These are phyloP conservation scores for Cystofilobasidium bisporidii DNA, from an alignment of 768 basidiomycete species.

Conservation along the genomic window DNA sequence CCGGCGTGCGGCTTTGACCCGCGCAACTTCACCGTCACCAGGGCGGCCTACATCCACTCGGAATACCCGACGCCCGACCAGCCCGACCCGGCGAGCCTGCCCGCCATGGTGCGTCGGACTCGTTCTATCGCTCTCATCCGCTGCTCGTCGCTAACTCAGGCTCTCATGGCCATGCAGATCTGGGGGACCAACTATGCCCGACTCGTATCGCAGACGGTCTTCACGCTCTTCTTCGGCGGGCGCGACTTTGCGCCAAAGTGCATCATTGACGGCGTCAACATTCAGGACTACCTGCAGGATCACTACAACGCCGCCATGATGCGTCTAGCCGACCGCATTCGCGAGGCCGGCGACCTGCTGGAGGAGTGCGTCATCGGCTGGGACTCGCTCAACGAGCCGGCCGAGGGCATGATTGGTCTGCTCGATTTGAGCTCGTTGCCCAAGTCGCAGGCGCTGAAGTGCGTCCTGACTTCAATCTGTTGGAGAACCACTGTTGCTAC, in stretches of 20 bases:
- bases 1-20: conserved; percentile 30
- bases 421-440: conserved; percentile 60
- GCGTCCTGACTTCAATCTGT: conserved; percentile 10
- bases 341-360: conserved; percentile 61
- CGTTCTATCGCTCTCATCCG: too few relatives aligned
- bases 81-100: conserved; percentile 63
- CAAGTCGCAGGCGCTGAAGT: conserved; percentile 49
- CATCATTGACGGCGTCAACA: conserved; percentile 78
- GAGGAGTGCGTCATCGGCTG: conserved; percentile 90
- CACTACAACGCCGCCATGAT: conserved; percentile 71
- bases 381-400: conserved; percentile 94
- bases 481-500: too few relatives aligned
- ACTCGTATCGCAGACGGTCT: conserved; percentile 74
- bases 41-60: conserved; percentile 74
- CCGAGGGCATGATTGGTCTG: conserved; percentile 68
- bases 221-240: conserved; percentile 91
- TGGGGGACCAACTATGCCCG: conserved; percentile 95
- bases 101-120: conserved; percentile 56
- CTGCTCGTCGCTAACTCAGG: too few relatives aligned
- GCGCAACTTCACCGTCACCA: conserved; percentile 67
- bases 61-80: conserved; percentile 63
- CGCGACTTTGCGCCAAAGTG: conserved; percentile 82
- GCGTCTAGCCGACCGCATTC: conserved; percentile 61
- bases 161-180: too few relatives aligned
- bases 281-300: conserved; percentile 74